phyloP scores from a whole-genome alignment of 164 flowering plant species.

The Stephania cephalantha region DNA sequence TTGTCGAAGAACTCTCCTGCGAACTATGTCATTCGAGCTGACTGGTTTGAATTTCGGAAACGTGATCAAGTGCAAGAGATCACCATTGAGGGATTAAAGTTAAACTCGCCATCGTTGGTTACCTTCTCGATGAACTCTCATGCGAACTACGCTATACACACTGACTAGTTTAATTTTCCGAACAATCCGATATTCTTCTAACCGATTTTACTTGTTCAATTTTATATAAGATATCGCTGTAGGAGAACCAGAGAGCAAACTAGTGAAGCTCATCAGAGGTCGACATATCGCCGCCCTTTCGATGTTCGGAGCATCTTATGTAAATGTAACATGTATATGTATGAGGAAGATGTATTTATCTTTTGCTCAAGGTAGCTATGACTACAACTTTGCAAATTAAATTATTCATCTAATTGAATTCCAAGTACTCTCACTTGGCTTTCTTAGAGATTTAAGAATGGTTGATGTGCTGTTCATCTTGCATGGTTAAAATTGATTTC shows the following conservation, averaged over 20 bases:
- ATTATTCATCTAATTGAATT: not conserved
- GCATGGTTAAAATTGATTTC: not conserved
- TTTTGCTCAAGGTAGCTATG: not conserved
- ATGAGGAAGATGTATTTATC: not conserved
- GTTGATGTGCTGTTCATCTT: not conserved
- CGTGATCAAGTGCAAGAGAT: constrained; percentile 32
- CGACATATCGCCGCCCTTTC: not conserved
- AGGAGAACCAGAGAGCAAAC: not conserved
- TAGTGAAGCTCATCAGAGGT: not conserved
- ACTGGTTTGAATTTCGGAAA: not conserved
- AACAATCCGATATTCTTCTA: not conserved
- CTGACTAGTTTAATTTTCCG: not conserved
- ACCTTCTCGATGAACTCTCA: constrained; percentile 34
- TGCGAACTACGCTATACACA: constrained; percentile 31
- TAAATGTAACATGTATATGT: not conserved
- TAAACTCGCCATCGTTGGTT: not conserved
- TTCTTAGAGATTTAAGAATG: not conserved
- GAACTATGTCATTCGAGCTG: constrained; percentile 28
- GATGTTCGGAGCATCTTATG: not conserved
- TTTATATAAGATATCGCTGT: not conserved
- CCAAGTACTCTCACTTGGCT: not conserved
- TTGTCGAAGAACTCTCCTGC: constrained; percentile 56
- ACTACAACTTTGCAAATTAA: not conserved
- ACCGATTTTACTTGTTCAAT: constrained; percentile 7
- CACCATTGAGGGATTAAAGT: constrained; percentile 25